Percentiles rank a stretch among this genome's conserved stretches.
Conservation (phyloP, 1,139 yeast genomes). For the Geotrichum phurueaensis region DNA sequence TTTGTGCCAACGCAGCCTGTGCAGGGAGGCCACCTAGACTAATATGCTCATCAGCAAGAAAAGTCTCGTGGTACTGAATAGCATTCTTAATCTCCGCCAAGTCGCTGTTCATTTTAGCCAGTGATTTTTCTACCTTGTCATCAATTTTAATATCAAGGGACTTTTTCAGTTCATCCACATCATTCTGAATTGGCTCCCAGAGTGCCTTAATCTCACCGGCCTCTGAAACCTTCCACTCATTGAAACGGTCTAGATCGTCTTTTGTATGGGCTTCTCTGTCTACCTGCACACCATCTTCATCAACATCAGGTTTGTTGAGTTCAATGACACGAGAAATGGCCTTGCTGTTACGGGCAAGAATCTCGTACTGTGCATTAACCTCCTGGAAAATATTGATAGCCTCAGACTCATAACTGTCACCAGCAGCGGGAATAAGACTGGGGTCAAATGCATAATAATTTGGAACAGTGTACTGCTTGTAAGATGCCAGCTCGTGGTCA, state of each 20-base stretch:
- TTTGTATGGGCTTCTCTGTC: conserved; percentile 10
- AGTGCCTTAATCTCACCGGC: conserved; percentile 19
- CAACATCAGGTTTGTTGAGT: conserved; percentile 9
- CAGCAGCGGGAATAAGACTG: not conserved
- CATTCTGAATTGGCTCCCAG: conserved; percentile 19
- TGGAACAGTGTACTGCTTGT: conserved; percentile 1
- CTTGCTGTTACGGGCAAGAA: conserved; percentile 10
- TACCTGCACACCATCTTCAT: conserved; percentile 2
- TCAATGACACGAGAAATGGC: conserved; percentile 5
- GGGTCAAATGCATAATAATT: conserved; percentile 1
- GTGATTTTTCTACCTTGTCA: conserved; percentile 18
- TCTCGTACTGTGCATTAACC: conserved; percentile 22
- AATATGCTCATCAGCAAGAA: conserved; percentile 21
- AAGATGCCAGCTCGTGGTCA: conserved; percentile 1
- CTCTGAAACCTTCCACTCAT: conserved; percentile 25
- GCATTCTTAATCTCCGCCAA: conserved; percentile 24
- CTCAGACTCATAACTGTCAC: conserved; percentile 12
- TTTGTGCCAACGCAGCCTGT: conserved; percentile 26
- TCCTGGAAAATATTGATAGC: conserved; percentile 18
- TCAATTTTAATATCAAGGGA: conserved; percentile 10
- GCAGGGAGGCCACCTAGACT: conserved; percentile 25
- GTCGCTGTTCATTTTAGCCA: conserved; percentile 20
- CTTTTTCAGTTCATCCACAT: conserved; percentile 9
- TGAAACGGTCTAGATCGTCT: conserved; percentile 20
- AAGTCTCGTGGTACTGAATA: conserved; percentile 21